Evolutionary conservation across 1,139 yeast species (phyloP).

Genomic region (Sugiyamaella castrensis): DNA sequence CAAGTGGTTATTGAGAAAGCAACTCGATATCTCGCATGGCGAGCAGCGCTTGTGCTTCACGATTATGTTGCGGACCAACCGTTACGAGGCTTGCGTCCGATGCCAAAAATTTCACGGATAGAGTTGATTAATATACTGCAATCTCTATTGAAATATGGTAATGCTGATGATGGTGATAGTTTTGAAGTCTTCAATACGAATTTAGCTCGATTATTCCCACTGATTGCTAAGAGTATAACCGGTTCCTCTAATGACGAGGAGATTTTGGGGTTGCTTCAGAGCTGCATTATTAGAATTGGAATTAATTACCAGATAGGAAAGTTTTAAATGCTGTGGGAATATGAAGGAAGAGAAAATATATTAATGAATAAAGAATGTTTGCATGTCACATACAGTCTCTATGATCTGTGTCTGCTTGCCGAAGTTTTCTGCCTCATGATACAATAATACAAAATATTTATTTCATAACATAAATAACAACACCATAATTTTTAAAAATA

Average conservation of each 20-base stretch:
- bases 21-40: constrained; percentile 44
- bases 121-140: constrained; percentile 42
- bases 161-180: not conserved
- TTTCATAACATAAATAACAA: constrained; percentile 2
- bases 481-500: not conserved
- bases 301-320: not conserved
- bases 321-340: too few species aligned
- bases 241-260: constrained; percentile 22
- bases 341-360: not conserved
- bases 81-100: constrained; percentile 51
- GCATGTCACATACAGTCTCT: not conserved
- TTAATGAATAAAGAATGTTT: not conserved
- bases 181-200: not conserved
- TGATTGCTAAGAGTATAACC: constrained; percentile 21
- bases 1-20: constrained; percentile 24
- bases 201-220: constrained; percentile 15
- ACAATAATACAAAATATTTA: constrained; percentile 5
- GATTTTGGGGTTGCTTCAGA: constrained; percentile 11
- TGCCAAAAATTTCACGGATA: constrained; percentile 49
- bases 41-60: constrained; percentile 51
- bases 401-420: not conserved
- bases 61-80: constrained; percentile 53
- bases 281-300: constrained; percentile 1
- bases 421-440: too few species aligned
- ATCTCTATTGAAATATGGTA: constrained; percentile 6